Conservation (phyloP, 2,329 filamentous ascomycete species). For the Dryadomyces sulphureus region DNA sequence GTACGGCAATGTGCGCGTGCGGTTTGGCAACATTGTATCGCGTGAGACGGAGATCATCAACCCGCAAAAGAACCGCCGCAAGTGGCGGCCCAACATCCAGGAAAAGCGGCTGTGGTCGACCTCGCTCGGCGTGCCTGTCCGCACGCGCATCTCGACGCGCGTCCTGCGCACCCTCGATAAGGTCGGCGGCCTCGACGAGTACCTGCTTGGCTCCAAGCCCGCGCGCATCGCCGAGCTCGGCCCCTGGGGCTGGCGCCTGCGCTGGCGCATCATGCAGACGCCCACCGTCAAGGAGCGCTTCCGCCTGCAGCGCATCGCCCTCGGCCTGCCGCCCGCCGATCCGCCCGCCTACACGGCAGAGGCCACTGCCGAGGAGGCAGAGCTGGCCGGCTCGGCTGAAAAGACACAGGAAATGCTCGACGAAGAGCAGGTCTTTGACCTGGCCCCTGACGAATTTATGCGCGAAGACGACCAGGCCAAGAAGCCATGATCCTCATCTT, state of each 20-base stretch:
- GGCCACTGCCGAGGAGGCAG: slow-evolving; percentile 16
- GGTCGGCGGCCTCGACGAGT: slow-evolving; percentile 79
- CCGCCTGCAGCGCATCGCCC: slow-evolving; percentile 42
- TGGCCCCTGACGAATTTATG: slow-evolving; percentile 1
- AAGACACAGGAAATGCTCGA: slow-evolving; percentile 1
- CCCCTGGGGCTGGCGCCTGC: slow-evolving; percentile 74
- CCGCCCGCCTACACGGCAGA: neutral
- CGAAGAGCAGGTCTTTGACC: neutral
- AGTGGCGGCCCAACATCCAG: slow-evolving; percentile 64
- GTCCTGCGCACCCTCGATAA: slow-evolving; percentile 67
- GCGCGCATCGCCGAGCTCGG: slow-evolving; percentile 74
- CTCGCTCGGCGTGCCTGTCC: slow-evolving; percentile 45
- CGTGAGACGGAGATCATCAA: slow-evolving; percentile 41
- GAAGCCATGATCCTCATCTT: neutral
- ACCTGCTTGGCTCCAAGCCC: slow-evolving; percentile 69
- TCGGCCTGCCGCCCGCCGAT: slow-evolving; percentile 46
- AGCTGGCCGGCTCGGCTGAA: neutral
- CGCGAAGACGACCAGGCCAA: neutral
- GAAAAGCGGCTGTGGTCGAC: slow-evolving; percentile 53
- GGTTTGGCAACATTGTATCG: slow-evolving; percentile 66
- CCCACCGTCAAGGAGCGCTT: slow-evolving; percentile 49
- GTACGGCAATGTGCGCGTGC: slow-evolving; percentile 56
- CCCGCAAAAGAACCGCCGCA: slow-evolving; percentile 46
- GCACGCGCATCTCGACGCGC: slow-evolving; percentile 52
- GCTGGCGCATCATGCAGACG: slow-evolving; percentile 83